phyloP scores from a whole-genome alignment of 2,329 filamentous ascomycete species.

The Ascosphaera apis region DNA sequence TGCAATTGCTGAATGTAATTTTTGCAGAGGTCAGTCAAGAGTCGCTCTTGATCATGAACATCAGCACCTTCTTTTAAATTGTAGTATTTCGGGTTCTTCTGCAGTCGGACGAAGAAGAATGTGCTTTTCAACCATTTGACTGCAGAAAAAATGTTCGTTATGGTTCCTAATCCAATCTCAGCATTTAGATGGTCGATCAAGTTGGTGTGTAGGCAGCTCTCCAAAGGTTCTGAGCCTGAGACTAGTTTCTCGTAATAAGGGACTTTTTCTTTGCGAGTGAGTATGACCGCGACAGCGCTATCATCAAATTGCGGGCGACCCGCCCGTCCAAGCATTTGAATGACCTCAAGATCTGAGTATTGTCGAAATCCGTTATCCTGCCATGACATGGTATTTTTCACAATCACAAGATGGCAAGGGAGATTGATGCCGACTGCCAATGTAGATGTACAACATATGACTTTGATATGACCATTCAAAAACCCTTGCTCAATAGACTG shows the following conservation, averaged over 20 bases:
- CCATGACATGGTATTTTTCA: slow-evolving; percentile 56
- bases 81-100: slow-evolving; percentile 49
- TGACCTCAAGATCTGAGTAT: slow-evolving; percentile 62
- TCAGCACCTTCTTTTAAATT: slow-evolving; percentile 32
- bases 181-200: slow-evolving; percentile 68
- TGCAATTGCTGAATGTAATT: slow-evolving; percentile 43
- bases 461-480: slow-evolving; percentile 44
- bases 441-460: slow-evolving; percentile 75
- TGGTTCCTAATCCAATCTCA: slow-evolving; percentile 54
- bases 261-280: slow-evolving; percentile 45
- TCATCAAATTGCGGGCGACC: slow-evolving; percentile 66
- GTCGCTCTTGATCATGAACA: slow-evolving; percentile 32
- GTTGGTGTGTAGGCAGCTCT: slow-evolving; percentile 58
- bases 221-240: slow-evolving; percentile 47
- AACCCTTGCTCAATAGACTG: slow-evolving; percentile 43
- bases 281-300: slow-evolving; percentile 53
- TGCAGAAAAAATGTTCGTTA: slow-evolving; percentile 40
- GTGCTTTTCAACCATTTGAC: slow-evolving; percentile 55
- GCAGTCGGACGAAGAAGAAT: slow-evolving; percentile 53
- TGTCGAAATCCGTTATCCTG: slow-evolving; percentile 38
- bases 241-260: slow-evolving; percentile 49
- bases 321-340: slow-evolving; percentile 76
- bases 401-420: slow-evolving; percentile 59
- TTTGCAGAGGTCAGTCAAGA: slow-evolving; percentile 46
- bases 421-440: slow-evolving; percentile 66